A percentile compares a stretch with the other conserved stretches of the same genome.
These are phyloP conservation scores for Caulochytrium protostelioides DNA, from an alignment of 371 early-diverging fungal genomes.

Conservation along the genomic window DNA sequence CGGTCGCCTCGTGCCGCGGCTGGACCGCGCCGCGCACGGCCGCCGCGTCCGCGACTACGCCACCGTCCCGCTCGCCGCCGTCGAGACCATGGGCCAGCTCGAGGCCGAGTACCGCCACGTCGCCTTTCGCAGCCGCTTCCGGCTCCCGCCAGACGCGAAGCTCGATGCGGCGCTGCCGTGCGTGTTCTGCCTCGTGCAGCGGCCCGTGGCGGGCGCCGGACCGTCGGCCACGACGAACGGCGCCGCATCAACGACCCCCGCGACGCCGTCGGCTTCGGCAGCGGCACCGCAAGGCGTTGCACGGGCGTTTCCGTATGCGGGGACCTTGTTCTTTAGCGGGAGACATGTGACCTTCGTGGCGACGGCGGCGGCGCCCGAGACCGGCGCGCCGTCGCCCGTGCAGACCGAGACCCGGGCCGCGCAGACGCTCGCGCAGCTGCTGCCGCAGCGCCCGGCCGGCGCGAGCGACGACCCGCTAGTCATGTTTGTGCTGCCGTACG, in stretches of 20 bases:
- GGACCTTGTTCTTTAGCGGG: neutral
- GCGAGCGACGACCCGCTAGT: constrained; percentile 11
- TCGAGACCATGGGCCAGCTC: constrained; percentile 13
- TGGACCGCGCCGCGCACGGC: neutral
- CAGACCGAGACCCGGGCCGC: too few species aligned
- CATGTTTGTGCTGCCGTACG: constrained; percentile 17
- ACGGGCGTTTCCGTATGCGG: neutral
- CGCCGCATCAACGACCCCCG: neutral
- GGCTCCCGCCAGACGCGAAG: constrained; percentile 17
- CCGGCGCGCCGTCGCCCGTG: too few species aligned
- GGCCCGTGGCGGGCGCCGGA: constrained; percentile 11
- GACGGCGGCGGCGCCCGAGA: too few species aligned
- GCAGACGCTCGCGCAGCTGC: neutral
- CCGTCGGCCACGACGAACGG: neutral
- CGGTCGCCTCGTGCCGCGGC: neutral
- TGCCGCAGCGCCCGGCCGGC: neutral
- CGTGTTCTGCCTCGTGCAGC: constrained; percentile 14
- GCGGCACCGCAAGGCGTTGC: neutral
- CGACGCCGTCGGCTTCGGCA: neutral
- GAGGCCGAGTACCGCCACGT: constrained; percentile 18
- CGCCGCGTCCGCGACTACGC: constrained; percentile 1
- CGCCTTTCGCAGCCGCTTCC: constrained; percentile 22
- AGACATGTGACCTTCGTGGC: constrained; percentile 1
- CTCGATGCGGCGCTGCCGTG: constrained; percentile 18
- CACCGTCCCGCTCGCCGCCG: constrained; percentile 13